Base-by-base conservation (phyloP, 176 grass and related monocot genomes). In the Aechmea fasciata region DNA sequence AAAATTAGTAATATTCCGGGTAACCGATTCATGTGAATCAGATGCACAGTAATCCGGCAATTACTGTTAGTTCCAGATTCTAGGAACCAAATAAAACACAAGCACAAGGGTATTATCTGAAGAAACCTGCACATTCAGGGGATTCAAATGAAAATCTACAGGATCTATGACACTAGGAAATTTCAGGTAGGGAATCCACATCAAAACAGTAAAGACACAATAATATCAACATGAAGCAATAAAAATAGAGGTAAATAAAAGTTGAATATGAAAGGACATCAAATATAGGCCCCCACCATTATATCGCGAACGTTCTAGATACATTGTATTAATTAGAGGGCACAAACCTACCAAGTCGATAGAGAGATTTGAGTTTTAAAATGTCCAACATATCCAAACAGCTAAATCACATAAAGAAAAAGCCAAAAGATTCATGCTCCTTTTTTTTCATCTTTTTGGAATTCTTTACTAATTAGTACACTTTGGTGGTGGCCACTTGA, bases 111-210 rank as follows among this genome's bases (percentile, higher is more conserved):
- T 41, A 7, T 41, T 41, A 41, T 41, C 33, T 41, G 3, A 41
- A 41, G 33, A 41, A 1, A 41, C 4, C 33, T 41, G 33, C 33
- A 41, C 33, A 6, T 41, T 41, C 33, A 41, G 33, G 33, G 0
- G 61, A 67, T 82, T 33, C 79, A 63, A 82, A 59, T 68, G 2
- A 55, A 64, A 73, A 80, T 69, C 77, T 65, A 67, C 77, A 73
- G 80, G 69, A 57, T n/a, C 19, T 52, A 47, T 19, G 76, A 80
- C 71, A 66, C 10, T 65, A 22, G 68, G 22, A 61, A 59, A 50
- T 13, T 14, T 83, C 20, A 75, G 51, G 51, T 79, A 69, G 72
- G 55, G 73, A 87, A 76, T 70, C 41, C 80, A 73, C 65, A 80
- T 76, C 64, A 57, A 72, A 61, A 11, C 55, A 19, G 20, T 61